phyloP scores from a whole-genome alignment of 352 stramenopile genomes.

The Phytophthora ramorum region DNA sequence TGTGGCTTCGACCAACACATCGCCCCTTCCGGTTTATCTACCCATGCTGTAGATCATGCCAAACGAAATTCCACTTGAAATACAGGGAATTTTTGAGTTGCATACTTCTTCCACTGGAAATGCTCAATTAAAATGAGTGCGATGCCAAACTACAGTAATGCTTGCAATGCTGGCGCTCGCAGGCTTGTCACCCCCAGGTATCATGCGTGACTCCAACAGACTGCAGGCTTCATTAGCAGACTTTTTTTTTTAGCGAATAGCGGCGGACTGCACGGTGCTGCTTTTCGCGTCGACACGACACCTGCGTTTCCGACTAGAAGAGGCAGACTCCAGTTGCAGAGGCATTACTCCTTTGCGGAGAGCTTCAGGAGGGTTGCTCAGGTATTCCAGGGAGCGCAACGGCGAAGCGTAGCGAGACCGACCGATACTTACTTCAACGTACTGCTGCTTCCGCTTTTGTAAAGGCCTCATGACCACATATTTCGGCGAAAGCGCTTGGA shows the following conservation, averaged over 20 bases:
- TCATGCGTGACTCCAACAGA: not conserved
- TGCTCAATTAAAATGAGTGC: not conserved
- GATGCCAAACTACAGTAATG: no score
- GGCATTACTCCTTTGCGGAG: constrained; percentile 11
- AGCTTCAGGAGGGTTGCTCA: constrained; percentile 9
- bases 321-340: constrained; percentile 22
- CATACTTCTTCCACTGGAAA: not conserved
- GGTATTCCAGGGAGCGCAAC: constrained; percentile 25
- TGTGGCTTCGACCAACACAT: constrained; percentile 1
- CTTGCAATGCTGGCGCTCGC: no score
- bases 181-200: not conserved
- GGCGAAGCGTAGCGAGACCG: constrained; percentile 15
- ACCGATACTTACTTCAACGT: constrained; percentile 1
- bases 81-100: not conserved
- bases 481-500: constrained; percentile 20
- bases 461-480: constrained; percentile 4
- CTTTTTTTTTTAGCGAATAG: not conserved
- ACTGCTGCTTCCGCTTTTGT: constrained; percentile 23
- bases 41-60: no score
- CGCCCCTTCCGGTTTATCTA: not conserved
- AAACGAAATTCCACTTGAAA: not conserved
- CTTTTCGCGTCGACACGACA: constrained; percentile 1
- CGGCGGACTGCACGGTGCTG: not conserved
- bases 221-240: constrained; percentile 5
- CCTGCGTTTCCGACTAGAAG: constrained; percentile 27